Evolutionary conservation across 2,329 filamentous ascomycete genomes (phyloP).

Genomic region (Ophidiomyces ophidiicola): DNA sequence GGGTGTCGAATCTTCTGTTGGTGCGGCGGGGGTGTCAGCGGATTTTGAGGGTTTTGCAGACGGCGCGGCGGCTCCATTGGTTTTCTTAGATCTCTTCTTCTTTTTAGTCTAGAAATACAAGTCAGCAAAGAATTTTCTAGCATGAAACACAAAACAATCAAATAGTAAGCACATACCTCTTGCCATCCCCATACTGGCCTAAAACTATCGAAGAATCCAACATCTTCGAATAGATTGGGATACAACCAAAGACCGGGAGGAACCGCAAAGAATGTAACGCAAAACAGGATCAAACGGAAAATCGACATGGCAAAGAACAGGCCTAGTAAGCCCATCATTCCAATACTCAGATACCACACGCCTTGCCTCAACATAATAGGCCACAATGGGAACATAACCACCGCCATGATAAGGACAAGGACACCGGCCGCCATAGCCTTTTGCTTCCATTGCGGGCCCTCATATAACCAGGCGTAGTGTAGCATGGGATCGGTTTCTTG

Average conservation of each 20-base stretch:
- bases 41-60: conserved; percentile 6
- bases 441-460: conserved; percentile 85
- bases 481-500: conserved; percentile 57
- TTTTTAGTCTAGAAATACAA: conserved; percentile 21
- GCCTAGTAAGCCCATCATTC: conserved; percentile 74
- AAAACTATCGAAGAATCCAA: conserved; percentile 97
- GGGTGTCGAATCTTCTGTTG: conserved; percentile 16
- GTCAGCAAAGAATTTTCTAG: conserved; percentile 6
- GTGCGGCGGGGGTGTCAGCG: conserved; percentile 1
- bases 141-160: background rate
- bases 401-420: conserved; percentile 67
- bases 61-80: conserved; percentile 8
- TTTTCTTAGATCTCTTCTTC: conserved; percentile 29
- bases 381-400: conserved; percentile 95
- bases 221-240: conserved; percentile 95
- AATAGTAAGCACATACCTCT: conserved; percentile 50
- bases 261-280: conserved; percentile 72
- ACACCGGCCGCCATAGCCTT: conserved; percentile 82
- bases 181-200: conserved; percentile 96
- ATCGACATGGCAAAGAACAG: conserved; percentile 97
- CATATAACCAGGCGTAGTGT: conserved; percentile 96
- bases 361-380: conserved; percentile 79
- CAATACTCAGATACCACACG: conserved; percentile 96
- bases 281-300: conserved; percentile 88
- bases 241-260: conserved; percentile 94